Base-by-base conservation (phyloP, 2,329 filamentous ascomycete genomes). In the Xylariales sp. region DNA sequence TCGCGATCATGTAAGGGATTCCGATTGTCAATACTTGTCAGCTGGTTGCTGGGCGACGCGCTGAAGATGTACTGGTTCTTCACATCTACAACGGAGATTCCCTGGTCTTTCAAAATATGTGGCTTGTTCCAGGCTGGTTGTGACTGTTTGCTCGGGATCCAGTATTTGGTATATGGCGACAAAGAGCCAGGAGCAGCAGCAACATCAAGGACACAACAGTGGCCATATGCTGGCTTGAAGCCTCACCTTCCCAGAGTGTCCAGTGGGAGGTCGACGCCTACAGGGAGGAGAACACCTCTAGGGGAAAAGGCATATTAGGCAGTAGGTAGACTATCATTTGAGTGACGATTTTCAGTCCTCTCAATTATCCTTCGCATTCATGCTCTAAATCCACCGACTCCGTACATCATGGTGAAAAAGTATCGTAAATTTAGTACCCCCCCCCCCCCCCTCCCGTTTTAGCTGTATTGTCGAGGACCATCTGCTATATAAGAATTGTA, bases 51-150 rank as follows among this genome's bases (percentile, higher is more conserved):
- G 3, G 87, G 87, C 46, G 87, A 94, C 62, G 71, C 77, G 7
- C 88, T 93, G 82, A 94, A 94, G 73, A 85, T 91, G 74, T 86
- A 88, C 55, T 84, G 80, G 80, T 93, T 91, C 68, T 84, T 90
- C 46, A 86, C 82, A 2, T 77, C 83, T 1, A 77, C 73, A 1
- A 78, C 78, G 4, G 70, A 75, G 54, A 87, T 93, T 22, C 86
- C 87, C 0, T 75, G 76, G 74, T 80, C 84, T 2, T 94, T 93
- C 64, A 91, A 91, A 68, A 64, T 88, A 15, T 91, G 86, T 57
- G 88, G 85, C 50, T 71, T 88, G 42, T 89, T 93, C 63, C 87
- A 93, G 69, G 84, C 86, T 15, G 69, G 68, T 16, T 91, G 88
- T 64, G 87, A 94, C 65, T 65, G 72, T 36, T 82, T 86, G 48